phyloP scores from a whole-genome alignment of 2,329 filamentous ascomycete species.

The Thermothelomyces thermophilus region DNA sequence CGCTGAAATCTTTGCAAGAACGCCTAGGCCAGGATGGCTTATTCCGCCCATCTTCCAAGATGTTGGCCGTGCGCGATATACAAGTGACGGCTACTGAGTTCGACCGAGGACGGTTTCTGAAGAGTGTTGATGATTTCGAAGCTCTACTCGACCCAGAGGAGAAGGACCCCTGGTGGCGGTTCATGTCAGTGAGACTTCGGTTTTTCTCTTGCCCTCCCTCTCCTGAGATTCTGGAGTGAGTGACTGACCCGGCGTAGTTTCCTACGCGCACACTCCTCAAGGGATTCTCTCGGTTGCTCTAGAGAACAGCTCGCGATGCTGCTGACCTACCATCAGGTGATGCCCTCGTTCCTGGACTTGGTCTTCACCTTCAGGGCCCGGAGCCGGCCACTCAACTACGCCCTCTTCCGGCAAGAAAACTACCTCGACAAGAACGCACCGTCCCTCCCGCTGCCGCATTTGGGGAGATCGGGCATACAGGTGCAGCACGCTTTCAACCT shows the following conservation, averaged over 20 bases:
- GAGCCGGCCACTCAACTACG: background rate
- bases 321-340: background rate
- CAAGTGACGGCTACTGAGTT: background rate
- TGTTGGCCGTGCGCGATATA: background rate
- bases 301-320: background rate
- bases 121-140: background rate
- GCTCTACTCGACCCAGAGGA: background rate
- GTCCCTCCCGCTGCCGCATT: background rate
- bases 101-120: background rate
- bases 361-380: background rate
- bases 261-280: too few relatives aligned
- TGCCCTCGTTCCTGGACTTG: background rate
- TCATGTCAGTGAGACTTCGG: too few relatives aligned
- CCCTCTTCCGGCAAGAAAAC: background rate
- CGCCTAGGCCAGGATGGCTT: background rate
- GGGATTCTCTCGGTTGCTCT: background rate
- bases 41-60: background rate
- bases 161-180: background rate
- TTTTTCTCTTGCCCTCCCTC: too few relatives aligned
- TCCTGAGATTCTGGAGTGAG: background rate
- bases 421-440: background rate
- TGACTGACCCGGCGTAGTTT: background rate
- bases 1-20: background rate
- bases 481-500: constrained; percentile 2
- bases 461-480: constrained; percentile 1